Base-by-base conservation (phyloP, 371 early-diverging fungal genomes). In the Mortierella sp. region DNA sequence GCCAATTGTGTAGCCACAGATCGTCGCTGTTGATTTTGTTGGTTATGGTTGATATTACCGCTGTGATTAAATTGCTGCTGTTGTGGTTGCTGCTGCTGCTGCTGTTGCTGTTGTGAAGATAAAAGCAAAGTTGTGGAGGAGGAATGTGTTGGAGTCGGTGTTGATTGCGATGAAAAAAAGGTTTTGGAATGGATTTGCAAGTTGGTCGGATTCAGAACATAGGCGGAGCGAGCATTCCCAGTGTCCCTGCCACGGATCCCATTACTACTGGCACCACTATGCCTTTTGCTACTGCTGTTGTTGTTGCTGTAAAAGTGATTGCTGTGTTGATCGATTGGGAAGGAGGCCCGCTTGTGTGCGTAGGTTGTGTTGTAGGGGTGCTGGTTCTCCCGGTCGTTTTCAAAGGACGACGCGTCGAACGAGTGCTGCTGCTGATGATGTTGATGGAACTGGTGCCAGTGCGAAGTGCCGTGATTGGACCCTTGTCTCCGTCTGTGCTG, bases 371-470 rank as follows among this genome's bases (percentile, higher is more conserved):
- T 58, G 71, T 57, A 26, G 1, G 45, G 60, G 42, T 77, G 77
- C 47, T 48, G 48, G 26, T 45, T 57, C 14, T 63, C 50, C 47
- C 47, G 73, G 48, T 80, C 74, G 11, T 80, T 28, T 38, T 71
- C 75, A 44, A 75, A 72, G 9, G 75, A 75, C 73, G 75, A 75
- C 73, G 73, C 68, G 55, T 76, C 81, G 8, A 70, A 70, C 5
- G 81, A 70, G 52, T 45, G 73, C 13, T 52, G 76, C 7, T 74
- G 74, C 6, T 65, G 60, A 31, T 75, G 63, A 60, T 83, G 78
- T 34, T 82, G 83, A 65, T 83, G 83, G 48, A 83, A 83, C 48
- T 83, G 79, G 9, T 76, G 80, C 83, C 83, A 83, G 28, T 83
- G 83, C 19, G 77, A 31, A 11, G 76, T 65, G 24, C 79, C 74